phyloP scores from a whole-genome alignment of 2,329 filamentous ascomycete species.

The Leptoxyphium fumago region DNA sequence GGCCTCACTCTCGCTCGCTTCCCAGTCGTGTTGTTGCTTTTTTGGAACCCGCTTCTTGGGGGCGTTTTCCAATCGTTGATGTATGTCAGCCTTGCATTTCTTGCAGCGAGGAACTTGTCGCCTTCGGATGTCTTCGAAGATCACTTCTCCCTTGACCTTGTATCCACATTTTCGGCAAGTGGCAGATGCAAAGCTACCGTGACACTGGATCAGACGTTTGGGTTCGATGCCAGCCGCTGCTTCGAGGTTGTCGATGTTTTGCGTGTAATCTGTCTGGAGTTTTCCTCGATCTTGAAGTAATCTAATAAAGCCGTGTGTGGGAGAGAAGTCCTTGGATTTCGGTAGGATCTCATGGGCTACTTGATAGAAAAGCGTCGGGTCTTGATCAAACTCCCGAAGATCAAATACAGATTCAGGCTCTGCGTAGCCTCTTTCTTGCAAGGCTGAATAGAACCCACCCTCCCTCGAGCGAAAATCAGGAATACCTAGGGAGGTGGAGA shows the following conservation, averaged over 20 bases:
- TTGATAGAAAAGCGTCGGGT: constrained; percentile 71
- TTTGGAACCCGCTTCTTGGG: constrained; percentile 34
- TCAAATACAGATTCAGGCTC: constrained; percentile 96
- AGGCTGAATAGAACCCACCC: constrained; percentile 76
- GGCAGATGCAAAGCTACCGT: constrained; percentile 88
- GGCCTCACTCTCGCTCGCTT: constrained; percentile 38
- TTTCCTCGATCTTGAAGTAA: constrained; percentile 78
- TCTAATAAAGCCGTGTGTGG: constrained; percentile 86
- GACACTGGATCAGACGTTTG: constrained; percentile 84
- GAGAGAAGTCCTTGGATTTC: constrained; percentile 63
- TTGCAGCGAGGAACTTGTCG: constrained; percentile 65
- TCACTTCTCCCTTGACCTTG: constrained; percentile 57
- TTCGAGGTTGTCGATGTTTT: constrained; percentile 97
- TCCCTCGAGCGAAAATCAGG: constrained; percentile 93
- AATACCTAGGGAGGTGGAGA: constrained; percentile 91
- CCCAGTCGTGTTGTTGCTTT: constrained; percentile 21
- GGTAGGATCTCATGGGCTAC: constrained; percentile 85
- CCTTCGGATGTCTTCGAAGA: constrained; percentile 65
- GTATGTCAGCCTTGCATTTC: constrained; percentile 47
- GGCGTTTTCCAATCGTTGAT: constrained; percentile 7
- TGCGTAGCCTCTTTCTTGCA: constrained; percentile 59
- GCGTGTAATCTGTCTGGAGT: constrained; percentile 90
- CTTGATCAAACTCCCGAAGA: constrained; percentile 69
- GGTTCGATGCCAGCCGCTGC: constrained; percentile 65
- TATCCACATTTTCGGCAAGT: constrained; percentile 71